Conservation (phyloP, 805 yeast species). For the Candida multigemmis region DNA sequence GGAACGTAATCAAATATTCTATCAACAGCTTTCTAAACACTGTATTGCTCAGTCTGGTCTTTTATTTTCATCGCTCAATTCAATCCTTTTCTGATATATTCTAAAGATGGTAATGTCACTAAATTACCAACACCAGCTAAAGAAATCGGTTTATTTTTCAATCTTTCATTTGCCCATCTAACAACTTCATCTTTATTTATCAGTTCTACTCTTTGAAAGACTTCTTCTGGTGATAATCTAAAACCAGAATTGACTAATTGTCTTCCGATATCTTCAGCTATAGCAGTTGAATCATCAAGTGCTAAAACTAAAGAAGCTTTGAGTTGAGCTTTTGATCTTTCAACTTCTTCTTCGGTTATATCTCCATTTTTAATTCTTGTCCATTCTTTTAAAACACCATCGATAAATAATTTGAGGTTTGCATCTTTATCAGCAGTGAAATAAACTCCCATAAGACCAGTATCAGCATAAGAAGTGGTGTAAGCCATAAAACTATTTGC, state of each 20-base stretch:
- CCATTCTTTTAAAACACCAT: conserved; percentile 84
- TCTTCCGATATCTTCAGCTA: conserved; percentile 97
- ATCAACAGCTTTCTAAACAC: too few relatives aligned
- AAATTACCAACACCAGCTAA: conserved; percentile 89
- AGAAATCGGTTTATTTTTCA: conserved; percentile 73
- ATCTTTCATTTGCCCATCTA: conserved; percentile 79
- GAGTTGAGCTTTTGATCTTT: conserved; percentile 87
- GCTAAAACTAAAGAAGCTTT: conserved; percentile 87
- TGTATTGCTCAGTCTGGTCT: too few relatives aligned
- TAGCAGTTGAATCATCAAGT: conserved; percentile 89
- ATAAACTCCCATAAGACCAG: conserved; percentile 97
- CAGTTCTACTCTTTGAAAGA: conserved; percentile 64
- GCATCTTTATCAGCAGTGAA: conserved; percentile 72
- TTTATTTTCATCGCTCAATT: too few relatives aligned
- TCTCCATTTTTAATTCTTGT: conserved; percentile 71
- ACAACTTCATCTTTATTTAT: conserved; percentile 75
- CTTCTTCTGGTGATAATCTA: conserved; percentile 64
- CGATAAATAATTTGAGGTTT: conserved; percentile 56
- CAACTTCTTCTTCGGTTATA: conserved; percentile 77
- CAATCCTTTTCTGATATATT: conserved; percentile 41
- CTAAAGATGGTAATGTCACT: conserved; percentile 58
- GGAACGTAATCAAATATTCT: too few relatives aligned
- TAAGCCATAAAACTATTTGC: conserved; percentile 96
- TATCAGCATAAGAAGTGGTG: conserved; percentile 93
- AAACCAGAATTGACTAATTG: conserved; percentile 92